Base-by-base conservation (phyloP, 495 filamentous ascomycete species). In the Glutinoglossum americanum region DNA sequence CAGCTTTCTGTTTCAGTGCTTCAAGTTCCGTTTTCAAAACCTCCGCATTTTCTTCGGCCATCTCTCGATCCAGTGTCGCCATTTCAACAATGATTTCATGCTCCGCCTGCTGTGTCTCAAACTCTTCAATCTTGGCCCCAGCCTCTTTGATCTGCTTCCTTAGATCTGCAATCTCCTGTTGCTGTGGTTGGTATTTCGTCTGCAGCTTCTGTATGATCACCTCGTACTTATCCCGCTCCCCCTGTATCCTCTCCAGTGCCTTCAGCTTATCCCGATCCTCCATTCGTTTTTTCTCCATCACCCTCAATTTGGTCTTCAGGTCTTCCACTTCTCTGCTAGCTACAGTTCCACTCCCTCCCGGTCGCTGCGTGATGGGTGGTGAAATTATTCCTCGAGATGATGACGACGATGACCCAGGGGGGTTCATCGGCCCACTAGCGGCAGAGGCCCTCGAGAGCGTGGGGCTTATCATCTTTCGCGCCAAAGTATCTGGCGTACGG, bases 11-110 rank as follows among this genome's bases (percentile, higher is more conserved):
- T 61, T 84, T 82, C 48, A 94, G 68, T 4, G 78, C 72, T n/a
- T 94, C 85, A 21, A 89, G 73, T 67, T 97, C 92, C 1, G 78
- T 75, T 65, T 84, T 89, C 33, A 82, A 73, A 19, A 78, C 76
- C 60, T 97, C 92, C 6, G 85, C 83, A 37, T 80, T 85, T 65
- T 97, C 90, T 67, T 96, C 90, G 1, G 92, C 93, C 88, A 97
- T 95, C 68, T 97, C 90, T 17, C 87, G 76, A 64, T 98, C 92
- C 21, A 98, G 71, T 0, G 83, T 82, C 19, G 87, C 86, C 71
- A 94, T 82, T 71, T 98, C 93, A 69, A 95, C 70, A 17, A 83
- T 73, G 6, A 80, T 76, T 19, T 96, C 92, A 68, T 92, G 80
- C 55, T 95, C 88, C 0, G 81, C 83, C 64, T 89, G 83, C 23